A percentile compares a stretch with the other conserved stretches of the same genome.
Evolutionary conservation across 345 rosid genomes (phyloP).

Genomic region (Ceriops tagal): DNA sequence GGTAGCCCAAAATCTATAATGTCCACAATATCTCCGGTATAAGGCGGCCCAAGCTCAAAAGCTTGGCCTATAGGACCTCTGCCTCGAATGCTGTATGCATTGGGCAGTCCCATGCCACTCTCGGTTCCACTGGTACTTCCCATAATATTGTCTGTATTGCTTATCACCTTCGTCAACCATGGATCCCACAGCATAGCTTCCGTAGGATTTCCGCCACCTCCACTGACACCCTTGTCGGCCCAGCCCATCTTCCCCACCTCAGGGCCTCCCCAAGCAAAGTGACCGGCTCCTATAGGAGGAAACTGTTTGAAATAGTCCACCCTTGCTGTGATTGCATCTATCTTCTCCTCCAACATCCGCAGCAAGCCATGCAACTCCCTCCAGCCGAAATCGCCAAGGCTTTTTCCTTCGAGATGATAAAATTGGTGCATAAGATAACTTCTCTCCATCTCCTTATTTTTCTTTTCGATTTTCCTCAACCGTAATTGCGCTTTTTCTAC

Average conservation of each 20-base stretch:
- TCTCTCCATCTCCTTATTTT: conserved; percentile 20
- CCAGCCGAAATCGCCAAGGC: neutral
- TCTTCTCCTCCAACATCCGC: conserved; percentile 30
- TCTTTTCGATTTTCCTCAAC: conserved; percentile 12
- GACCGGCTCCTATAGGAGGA: conserved; percentile 1
- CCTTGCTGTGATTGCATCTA: conserved; percentile 18
- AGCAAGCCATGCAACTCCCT: conserved; percentile 12
- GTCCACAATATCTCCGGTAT: too few species aligned
- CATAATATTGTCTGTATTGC: too few species aligned
- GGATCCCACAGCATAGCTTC: too few species aligned
- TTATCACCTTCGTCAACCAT: too few species aligned
- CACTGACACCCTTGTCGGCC: neutral
- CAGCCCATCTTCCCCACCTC: neutral
- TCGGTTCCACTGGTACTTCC: too few species aligned
- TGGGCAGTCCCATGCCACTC: too few species aligned
- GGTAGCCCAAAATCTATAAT: neutral
- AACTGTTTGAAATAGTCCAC: conserved; percentile 11
- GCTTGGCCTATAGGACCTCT: too few species aligned
- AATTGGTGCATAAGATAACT: conserved; percentile 21
- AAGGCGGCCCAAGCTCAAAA: neutral
- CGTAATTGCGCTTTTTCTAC: conserved; percentile 22
- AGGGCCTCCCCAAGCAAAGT: neutral
- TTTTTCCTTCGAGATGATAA: conserved; percentile 1
- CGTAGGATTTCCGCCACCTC: too few species aligned
- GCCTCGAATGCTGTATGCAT: neutral